Evolutionary conservation across 805 yeast genomes (phyloP).

Genomic region (Ogataea nitratoaversa): DNA sequence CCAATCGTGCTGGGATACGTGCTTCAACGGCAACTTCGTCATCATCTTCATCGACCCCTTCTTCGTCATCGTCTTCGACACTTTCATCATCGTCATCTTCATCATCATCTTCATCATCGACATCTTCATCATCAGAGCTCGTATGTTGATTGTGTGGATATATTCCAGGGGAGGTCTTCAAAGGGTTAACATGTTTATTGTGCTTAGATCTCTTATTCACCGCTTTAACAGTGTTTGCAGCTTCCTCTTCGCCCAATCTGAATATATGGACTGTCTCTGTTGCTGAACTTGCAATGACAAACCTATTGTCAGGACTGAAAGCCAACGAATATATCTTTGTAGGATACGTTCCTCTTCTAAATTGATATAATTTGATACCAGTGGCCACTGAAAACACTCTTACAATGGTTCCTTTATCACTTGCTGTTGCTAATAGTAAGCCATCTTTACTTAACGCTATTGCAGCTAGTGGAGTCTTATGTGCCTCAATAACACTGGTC

Average conservation of each 20-base stretch:
- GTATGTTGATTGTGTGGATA: conserved; percentile 21
- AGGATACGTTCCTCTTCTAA: conserved; percentile 86
- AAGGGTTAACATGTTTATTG: conserved; percentile 15
- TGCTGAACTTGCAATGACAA: conserved; percentile 80
- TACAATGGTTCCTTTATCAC: conserved; percentile 86
- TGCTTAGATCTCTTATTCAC: conserved; percentile 13
- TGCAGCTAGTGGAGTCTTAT: conserved; percentile 72
- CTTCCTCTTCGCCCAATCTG: conserved; percentile 54
- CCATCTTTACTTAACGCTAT: conserved; percentile 75
- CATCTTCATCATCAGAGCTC: conserved; percentile 35
- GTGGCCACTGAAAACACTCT: conserved; percentile 76
- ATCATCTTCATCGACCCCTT: conserved; percentile 13
- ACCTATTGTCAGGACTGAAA: conserved; percentile 71
- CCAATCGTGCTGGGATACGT: conserved; percentile 14
- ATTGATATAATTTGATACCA: conserved; percentile 69
- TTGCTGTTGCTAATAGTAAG: conserved; percentile 81
- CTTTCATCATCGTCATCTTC: conserved; percentile 22
- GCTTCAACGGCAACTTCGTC: conserved; percentile 12
- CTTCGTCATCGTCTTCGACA: conserved; percentile 19
- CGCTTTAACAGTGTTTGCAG: conserved; percentile 28
- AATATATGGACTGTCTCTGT: conserved; percentile 93
- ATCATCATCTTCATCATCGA: conserved; percentile 25
- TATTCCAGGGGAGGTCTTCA: conserved; percentile 17
- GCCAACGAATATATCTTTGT: conserved; percentile 78
- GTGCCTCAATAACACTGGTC: conserved; percentile 83